Evolutionary conservation across 2,329 filamentous ascomycete genomes (phyloP).

Genomic region (Exophiala spinifera): DNA sequence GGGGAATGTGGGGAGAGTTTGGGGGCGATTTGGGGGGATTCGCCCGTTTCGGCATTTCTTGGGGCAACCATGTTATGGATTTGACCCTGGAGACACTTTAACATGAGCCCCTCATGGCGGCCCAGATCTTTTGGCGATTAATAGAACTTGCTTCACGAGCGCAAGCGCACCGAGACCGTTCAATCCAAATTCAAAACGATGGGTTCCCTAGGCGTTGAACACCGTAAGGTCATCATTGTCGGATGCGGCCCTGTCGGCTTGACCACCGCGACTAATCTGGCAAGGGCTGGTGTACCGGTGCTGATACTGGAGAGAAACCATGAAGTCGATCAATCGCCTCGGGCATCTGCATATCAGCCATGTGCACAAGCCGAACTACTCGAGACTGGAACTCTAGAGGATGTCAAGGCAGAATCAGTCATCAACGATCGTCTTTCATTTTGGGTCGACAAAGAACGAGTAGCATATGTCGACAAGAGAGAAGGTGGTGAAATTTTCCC

Average conservation of each 20-base stretch:
- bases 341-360: slow-evolving; percentile 23
- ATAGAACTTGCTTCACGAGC: too few species aligned
- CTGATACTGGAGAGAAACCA: slow-evolving; percentile 19
- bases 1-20: slow-evolving; percentile 11
- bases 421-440: slow-evolving; percentile 23
- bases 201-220: slow-evolving; percentile 6
- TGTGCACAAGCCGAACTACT: slow-evolving; percentile 23
- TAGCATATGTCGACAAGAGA: slow-evolving; percentile 28
- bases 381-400: slow-evolving; percentile 21
- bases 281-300: slow-evolving; percentile 17
- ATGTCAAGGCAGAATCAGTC: slow-evolving; percentile 19
- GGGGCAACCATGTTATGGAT: neutral
- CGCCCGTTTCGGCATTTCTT: too few species aligned
- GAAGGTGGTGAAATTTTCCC: slow-evolving; percentile 45
- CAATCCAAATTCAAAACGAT: slow-evolving; percentile 1
- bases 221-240: slow-evolving; percentile 19
- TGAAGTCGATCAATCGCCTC: slow-evolving; percentile 21
- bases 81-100: too few species aligned
- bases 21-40: slow-evolving; percentile 13
- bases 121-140: too few species aligned
- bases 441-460: slow-evolving; percentile 19
- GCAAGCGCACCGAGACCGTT: neutral
- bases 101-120: too few species aligned
- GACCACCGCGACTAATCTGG: slow-evolving; percentile 20
- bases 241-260: slow-evolving; percentile 19